These are phyloP conservation scores for Fusarium compactum DNA, from an alignment of 2,329 filamentous ascomycete species.

Conservation along the genomic window DNA sequence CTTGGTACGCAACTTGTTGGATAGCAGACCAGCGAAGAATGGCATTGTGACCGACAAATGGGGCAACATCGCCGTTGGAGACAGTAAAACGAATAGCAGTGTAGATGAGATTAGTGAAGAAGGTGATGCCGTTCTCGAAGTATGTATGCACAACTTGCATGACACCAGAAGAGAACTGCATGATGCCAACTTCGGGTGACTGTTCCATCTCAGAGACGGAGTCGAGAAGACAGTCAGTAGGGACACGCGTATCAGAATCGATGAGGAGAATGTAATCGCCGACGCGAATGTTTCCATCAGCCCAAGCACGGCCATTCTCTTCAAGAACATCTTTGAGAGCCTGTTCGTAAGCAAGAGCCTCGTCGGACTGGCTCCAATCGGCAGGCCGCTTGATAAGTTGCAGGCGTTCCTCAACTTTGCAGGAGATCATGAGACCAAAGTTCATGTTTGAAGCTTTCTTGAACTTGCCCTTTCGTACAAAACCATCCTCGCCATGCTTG, in stretches of 20 bases:
- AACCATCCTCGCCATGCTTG: slow-evolving; percentile 72
- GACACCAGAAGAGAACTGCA: slow-evolving; percentile 82
- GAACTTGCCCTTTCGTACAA: slow-evolving; percentile 73
- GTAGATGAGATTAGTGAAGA: slow-evolving; percentile 81
- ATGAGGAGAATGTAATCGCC: slow-evolving; percentile 84
- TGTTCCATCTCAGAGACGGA: slow-evolving; percentile 86
- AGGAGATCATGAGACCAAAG: slow-evolving; percentile 75
- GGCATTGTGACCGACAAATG: slow-evolving; percentile 85
- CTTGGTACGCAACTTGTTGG: slow-evolving; percentile 77
- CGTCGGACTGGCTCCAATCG: slow-evolving; percentile 76
- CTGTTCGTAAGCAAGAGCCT: slow-evolving; percentile 73
- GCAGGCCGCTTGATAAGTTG: slow-evolving; percentile 65
- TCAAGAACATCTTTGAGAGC: slow-evolving; percentile 75
- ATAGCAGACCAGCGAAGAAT: slow-evolving; percentile 81
- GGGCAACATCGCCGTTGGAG: slow-evolving; percentile 80
- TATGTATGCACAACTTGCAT: slow-evolving; percentile 83
- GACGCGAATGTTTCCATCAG: slow-evolving; percentile 86
- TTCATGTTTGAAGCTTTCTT: slow-evolving; percentile 82
- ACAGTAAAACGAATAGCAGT: slow-evolving; percentile 83
- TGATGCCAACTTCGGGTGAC: slow-evolving; percentile 80
- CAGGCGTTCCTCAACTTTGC: slow-evolving; percentile 78
- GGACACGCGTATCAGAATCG: slow-evolving; percentile 84
- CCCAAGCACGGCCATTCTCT: slow-evolving; percentile 78
- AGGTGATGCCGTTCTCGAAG: slow-evolving; percentile 77
- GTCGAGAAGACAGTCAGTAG: slow-evolving; percentile 80